Percentiles rank a stretch among this genome's conserved stretches.
Evolutionary conservation across 192 early-diverging fungal genomes (phyloP).

Genomic region (Endogone sp.): DNA sequence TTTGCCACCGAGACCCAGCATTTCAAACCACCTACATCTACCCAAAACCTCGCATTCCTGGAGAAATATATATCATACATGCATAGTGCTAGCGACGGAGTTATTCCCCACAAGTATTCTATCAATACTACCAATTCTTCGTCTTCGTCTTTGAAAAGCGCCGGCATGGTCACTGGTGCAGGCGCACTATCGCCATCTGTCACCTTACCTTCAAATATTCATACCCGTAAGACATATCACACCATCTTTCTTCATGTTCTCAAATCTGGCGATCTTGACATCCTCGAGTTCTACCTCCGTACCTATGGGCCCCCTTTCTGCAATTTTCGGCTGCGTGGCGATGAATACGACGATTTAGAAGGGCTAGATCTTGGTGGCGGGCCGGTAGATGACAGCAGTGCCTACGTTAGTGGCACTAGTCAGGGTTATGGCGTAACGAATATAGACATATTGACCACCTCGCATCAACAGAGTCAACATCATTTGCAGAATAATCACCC

Average conservation of each 20-base stretch:
- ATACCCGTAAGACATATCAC: constrained; percentile 15
- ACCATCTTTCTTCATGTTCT: constrained; percentile 15
- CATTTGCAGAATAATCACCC: background rate
- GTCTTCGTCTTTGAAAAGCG: background rate
- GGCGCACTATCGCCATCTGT: background rate
- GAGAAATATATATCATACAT: constrained; percentile 14
- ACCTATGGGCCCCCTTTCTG: constrained; percentile 12
- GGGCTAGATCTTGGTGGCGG: background rate
- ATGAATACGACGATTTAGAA: constrained; percentile 13
- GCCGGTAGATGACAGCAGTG: background rate
- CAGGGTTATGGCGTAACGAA: background rate
- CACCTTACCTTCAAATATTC: constrained; percentile 2
- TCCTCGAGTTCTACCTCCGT: constrained; percentile 9
- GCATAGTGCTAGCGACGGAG: background rate
- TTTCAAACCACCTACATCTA: background rate
- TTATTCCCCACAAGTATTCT: background rate
- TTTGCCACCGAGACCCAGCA: background rate
- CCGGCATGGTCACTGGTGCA: background rate
- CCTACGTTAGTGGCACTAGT: constrained; percentile 2
- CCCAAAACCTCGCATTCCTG: constrained; percentile 8
- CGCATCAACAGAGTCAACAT: background rate
- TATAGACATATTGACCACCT: background rate
- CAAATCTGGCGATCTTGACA: constrained; percentile 9
- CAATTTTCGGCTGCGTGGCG: constrained; percentile 11
- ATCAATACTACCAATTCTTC: background rate